phyloP scores from a whole-genome alignment of 78 protist species.

The Isochrysis galbana region DNA sequence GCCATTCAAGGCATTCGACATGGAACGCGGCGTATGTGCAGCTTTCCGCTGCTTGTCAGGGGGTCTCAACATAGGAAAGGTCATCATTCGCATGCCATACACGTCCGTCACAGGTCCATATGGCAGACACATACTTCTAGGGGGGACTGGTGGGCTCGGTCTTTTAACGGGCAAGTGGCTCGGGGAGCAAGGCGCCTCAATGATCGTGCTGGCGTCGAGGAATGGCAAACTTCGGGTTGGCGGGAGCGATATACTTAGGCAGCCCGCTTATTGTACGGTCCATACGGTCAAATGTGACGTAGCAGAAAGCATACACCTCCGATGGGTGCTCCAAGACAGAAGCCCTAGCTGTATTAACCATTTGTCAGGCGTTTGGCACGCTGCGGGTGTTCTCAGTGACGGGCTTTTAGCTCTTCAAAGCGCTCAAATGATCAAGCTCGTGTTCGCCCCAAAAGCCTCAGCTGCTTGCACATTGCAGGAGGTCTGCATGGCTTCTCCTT shows the following conservation, averaged over 20 bases:
- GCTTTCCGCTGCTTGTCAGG: neutral
- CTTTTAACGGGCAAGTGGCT: neutral
- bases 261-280: neutral
- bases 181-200: neutral
- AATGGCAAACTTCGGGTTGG: neutral
- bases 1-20: neutral
- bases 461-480: neutral
- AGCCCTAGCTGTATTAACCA: neutral
- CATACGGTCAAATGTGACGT: neutral
- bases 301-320: too few relatives aligned
- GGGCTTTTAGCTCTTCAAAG: neutral
- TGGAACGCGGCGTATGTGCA: neutral
- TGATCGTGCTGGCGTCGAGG: neutral
- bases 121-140: neutral
- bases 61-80: neutral
- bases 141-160: conserved; percentile 43
- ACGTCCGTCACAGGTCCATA: too few relatives aligned
- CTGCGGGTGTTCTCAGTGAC: neutral
- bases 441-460: neutral
- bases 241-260: neutral
- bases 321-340: too few relatives aligned
- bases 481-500: too few relatives aligned
- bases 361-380: neutral
- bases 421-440: neutral
- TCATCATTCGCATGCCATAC: neutral